Conservation (phyloP, 129 eudicot genomes). For the sunflower (Helianthus annuus) region DNA sequence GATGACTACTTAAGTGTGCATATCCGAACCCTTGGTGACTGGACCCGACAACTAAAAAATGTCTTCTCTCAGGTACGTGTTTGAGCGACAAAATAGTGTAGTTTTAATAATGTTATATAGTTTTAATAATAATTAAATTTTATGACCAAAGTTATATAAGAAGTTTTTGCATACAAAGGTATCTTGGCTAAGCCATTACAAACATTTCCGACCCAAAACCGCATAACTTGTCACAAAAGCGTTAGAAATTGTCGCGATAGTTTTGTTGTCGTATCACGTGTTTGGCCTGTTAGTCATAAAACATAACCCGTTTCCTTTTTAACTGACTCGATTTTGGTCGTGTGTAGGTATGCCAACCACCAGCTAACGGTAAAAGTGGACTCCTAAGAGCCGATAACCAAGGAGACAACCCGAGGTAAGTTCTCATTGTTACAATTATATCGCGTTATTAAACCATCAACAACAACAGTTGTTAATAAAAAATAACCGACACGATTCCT, state of each 20-base stretch:
- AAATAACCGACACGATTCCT: neutral
- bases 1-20: slow-evolving; percentile 66
- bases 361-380: slow-evolving; percentile 54
- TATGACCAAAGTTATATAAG: too few species aligned
- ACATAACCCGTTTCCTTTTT: neutral
- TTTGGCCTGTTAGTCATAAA: neutral
- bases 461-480: neutral
- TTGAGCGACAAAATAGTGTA: neutral
- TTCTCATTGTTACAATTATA: neutral
- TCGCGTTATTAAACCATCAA: too few species aligned
- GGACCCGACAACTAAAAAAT: slow-evolving; percentile 59
- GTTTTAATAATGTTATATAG: too few species aligned
- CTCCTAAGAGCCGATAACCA: slow-evolving; percentile 53
- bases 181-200: too few species aligned
- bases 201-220: too few species aligned
- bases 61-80: slow-evolving; percentile 50
- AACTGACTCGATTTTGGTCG: slow-evolving; percentile 11
- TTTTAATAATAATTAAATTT: too few species aligned
- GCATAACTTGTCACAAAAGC: too few species aligned
- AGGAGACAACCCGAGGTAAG: slow-evolving; percentile 43
- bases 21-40: slow-evolving; percentile 65
- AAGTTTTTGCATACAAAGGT: too few species aligned
- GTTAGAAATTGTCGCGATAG: too few species aligned
- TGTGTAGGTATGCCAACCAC: slow-evolving; percentile 46
- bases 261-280: too few species aligned